Conservation (phyloP, 2,329 filamentous ascomycete species). For the Didymella exigua region DNA sequence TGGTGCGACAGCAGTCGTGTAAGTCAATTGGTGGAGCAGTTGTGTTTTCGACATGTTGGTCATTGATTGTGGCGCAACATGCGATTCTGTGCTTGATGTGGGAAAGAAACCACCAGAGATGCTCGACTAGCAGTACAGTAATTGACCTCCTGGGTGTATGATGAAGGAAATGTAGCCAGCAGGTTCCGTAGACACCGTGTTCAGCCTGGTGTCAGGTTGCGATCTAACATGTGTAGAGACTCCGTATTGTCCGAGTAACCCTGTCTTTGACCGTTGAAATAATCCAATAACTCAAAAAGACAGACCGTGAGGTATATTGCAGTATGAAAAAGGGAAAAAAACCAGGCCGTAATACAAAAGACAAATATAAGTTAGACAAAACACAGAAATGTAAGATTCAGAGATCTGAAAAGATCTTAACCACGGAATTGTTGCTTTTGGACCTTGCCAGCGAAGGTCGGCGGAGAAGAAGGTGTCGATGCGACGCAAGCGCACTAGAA, state of each 20-base stretch:
- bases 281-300: constrained; percentile 9
- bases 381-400: constrained; percentile 4
- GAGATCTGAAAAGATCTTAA: not conserved
- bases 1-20: not conserved
- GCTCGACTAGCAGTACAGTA: constrained; percentile 2
- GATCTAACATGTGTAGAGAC: constrained; percentile 23
- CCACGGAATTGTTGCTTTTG: not conserved
- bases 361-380: constrained; percentile 22
- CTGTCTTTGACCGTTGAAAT: constrained; percentile 4
- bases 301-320: constrained; percentile 44
- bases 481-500: constrained; percentile 27
- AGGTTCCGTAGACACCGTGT: constrained; percentile 28
- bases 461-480: not conserved
- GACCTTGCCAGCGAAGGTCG: not conserved
- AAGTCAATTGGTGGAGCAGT: not conserved
- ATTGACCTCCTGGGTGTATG: not conserved
- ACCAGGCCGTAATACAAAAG: constrained; percentile 24
- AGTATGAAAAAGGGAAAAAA: constrained; percentile 19
- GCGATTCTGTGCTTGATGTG: constrained; percentile 1
- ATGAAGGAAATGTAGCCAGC: constrained; percentile 8
- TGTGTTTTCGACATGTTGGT: not conserved
- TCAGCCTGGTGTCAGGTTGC: constrained; percentile 40
- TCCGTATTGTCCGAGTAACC: constrained; percentile 6
- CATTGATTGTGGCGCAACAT: constrained; percentile 1
- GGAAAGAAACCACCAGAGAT: not conserved